phyloP scores from a whole-genome alignment of 2,329 filamentous ascomycete genomes.

The Colletotrichum gigasporum region DNA sequence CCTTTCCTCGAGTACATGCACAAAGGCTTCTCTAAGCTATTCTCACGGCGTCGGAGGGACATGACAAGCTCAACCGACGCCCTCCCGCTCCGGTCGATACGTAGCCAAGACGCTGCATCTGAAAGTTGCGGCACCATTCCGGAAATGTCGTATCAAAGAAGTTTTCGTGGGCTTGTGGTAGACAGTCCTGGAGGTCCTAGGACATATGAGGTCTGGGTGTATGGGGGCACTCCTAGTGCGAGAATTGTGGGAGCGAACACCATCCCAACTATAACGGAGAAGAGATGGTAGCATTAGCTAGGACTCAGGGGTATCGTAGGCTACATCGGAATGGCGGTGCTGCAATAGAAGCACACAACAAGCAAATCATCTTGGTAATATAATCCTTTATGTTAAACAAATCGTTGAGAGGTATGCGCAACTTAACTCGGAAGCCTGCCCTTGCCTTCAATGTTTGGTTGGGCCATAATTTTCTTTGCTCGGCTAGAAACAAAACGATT shows the following conservation, averaged over 20 bases:
- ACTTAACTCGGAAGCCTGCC: too few species aligned
- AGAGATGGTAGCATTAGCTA: too few species aligned
- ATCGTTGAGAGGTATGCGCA: too few species aligned
- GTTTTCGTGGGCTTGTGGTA: background rate
- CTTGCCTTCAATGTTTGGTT: too few species aligned
- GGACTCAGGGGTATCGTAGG: too few species aligned
- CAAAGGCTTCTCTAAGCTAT: background rate
- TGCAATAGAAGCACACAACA: too few species aligned
- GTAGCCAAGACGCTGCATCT: background rate
- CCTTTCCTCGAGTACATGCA: slow-evolving; percentile 34
- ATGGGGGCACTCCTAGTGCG: background rate
- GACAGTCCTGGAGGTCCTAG: background rate
- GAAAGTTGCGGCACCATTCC: background rate
- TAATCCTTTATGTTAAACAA: too few species aligned
- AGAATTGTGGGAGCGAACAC: background rate
- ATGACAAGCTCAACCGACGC: background rate
- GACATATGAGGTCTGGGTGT: background rate
- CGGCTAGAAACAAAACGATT: too few species aligned
- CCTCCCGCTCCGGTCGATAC: background rate
- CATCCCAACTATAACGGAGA: too few species aligned
- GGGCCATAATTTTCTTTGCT: too few species aligned
- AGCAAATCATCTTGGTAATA: too few species aligned
- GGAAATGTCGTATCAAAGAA: background rate
- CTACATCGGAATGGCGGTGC: too few species aligned
- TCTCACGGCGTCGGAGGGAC: background rate